phyloP scores from a whole-genome alignment of 192 early-diverging fungal species.

The Coemansia sp. region DNA sequence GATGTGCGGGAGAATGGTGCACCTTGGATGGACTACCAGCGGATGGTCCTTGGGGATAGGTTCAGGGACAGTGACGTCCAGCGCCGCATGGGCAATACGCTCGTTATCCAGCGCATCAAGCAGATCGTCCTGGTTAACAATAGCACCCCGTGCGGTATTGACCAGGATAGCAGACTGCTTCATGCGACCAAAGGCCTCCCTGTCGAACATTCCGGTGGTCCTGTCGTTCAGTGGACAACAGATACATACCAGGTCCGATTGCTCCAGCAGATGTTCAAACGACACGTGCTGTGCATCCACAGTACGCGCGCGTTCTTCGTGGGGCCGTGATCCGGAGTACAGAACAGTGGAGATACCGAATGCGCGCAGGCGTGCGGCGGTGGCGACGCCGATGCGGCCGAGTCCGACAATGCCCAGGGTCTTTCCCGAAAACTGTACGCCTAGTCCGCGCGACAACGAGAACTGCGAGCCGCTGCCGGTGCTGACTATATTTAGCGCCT shows the following conservation, averaged over 20 bases:
- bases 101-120: conserved; percentile 63
- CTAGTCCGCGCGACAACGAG: conserved; percentile 46
- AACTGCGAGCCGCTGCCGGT: conserved; percentile 21
- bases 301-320: conserved; percentile 33
- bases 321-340: conserved; percentile 58
- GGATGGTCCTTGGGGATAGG: conserved; percentile 66
- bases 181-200: conserved; percentile 67
- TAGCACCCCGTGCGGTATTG: conserved; percentile 77
- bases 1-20: conserved; percentile 82
- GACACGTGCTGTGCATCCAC: conserved; percentile 56
- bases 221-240: conserved; percentile 71
- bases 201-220: conserved; percentile 72
- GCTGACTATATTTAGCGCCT: conserved; percentile 45
- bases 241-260: conserved; percentile 73
- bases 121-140: conserved; percentile 75
- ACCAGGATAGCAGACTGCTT: conserved; percentile 69
- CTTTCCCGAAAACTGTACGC: conserved; percentile 73
- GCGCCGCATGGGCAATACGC: conserved; percentile 65
- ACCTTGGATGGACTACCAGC: conserved; percentile 61
- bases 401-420: conserved; percentile 83
- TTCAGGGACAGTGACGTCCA: conserved; percentile 88
- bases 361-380: conserved; percentile 66
- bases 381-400: conserved; percentile 79
- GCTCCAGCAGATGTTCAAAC: conserved; percentile 60
- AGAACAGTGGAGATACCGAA: conserved; percentile 70